Evolutionary conservation across 805 yeast genomes (phyloP).

Genomic region (Candida dajiaensis): DNA sequence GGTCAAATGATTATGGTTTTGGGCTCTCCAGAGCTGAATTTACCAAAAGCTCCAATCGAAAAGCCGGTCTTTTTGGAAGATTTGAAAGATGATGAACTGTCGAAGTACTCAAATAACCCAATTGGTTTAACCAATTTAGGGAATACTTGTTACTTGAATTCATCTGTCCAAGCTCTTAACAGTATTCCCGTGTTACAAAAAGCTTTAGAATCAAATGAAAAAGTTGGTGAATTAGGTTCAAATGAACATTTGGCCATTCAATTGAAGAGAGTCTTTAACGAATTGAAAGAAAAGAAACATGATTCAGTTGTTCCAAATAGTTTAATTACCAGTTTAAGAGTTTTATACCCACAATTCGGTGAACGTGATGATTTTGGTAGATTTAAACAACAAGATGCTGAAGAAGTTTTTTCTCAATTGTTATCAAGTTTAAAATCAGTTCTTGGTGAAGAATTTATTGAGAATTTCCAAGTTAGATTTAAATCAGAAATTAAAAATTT

Average conservation of each 20-base stretch:
- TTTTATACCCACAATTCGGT: constrained; percentile 79
- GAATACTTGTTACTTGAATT: constrained; percentile 91
- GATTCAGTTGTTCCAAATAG: constrained; percentile 61
- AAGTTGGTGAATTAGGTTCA: constrained; percentile 28
- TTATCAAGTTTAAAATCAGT: constrained; percentile 44
- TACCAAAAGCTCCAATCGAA: constrained; percentile 47
- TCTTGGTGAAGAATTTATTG: constrained; percentile 43
- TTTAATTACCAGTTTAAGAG: constrained; percentile 60
- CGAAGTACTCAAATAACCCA: constrained; percentile 45
- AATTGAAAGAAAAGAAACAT: constrained; percentile 33
- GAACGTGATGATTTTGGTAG: constrained; percentile 68
- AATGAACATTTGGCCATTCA: constrained; percentile 41
- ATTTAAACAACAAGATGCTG: constrained; percentile 96
- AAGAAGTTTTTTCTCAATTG: constrained; percentile 86
- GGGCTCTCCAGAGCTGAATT: constrained; percentile 77
- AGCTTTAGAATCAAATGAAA: constrained; percentile 45
- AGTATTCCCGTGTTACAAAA: constrained; percentile 70
- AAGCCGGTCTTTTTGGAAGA: constrained; percentile 62
- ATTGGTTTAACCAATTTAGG: constrained; percentile 93
- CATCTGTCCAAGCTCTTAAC: constrained; percentile 82
- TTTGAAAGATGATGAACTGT: constrained; percentile 38
- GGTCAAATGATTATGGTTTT: constrained; percentile 77
- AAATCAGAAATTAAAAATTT: constrained; percentile 59
- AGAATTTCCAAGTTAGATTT: constrained; percentile 60
- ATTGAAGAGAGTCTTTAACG: constrained; percentile 38